Evolutionary conservation across 2,329 filamentous ascomycete genomes (phyloP).

Genomic region (Aureobasidium sp.): DNA sequence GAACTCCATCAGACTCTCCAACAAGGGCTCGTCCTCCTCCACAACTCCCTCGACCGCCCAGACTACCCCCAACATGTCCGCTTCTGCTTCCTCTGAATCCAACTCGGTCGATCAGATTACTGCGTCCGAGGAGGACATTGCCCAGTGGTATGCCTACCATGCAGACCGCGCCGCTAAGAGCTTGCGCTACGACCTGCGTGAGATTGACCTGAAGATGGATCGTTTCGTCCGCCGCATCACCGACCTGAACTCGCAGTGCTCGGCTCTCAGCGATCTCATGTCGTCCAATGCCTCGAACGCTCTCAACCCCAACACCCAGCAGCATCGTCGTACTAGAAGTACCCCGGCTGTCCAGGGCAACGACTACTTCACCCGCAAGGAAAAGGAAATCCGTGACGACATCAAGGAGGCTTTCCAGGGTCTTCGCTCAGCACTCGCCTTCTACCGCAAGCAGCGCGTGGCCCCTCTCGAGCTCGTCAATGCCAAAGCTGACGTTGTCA

Average conservation of each 20-base stretch:
- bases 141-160: constrained; percentile 5
- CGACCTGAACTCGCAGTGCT: constrained; percentile 2
- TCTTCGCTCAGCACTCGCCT: not conserved
- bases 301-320: constrained; percentile 9
- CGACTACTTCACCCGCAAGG: constrained; percentile 9
- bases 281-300: not conserved
- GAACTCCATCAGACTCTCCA: not conserved
- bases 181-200: constrained; percentile 8
- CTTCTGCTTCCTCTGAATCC: not conserved
- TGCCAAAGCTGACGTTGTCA: constrained; percentile 1
- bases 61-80: not conserved
- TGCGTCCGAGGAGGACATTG: not conserved
- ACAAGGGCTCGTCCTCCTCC: not conserved
- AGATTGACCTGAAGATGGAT: constrained; percentile 11
- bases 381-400: constrained; percentile 7
- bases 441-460: constrained; percentile 13
- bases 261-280: constrained; percentile 4
- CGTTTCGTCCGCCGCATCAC: constrained; percentile 8
- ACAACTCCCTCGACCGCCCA: not conserved
- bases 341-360: constrained; percentile 6
- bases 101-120: not conserved
- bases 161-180: constrained; percentile 12
- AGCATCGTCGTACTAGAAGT: constrained; percentile 14
- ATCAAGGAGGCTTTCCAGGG: constrained; percentile 12
- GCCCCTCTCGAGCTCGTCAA: constrained; percentile 4